Evolutionary conservation across 306 rosid species (phyloP).

Genomic region (Mimosa pudica): DNA sequence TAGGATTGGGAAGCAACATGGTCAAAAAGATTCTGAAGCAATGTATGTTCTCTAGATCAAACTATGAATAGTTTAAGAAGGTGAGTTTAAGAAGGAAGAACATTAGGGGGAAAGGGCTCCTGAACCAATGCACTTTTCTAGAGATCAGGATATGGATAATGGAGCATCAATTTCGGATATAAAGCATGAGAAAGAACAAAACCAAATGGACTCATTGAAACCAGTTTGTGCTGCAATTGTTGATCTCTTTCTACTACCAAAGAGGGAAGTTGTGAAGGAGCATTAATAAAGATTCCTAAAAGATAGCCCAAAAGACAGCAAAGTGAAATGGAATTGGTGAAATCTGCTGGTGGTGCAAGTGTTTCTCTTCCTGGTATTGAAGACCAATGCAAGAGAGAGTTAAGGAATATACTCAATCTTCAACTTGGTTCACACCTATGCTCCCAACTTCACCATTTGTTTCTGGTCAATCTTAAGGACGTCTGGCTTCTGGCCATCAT

Average conservation of each 20-base stretch:
- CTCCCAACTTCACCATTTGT: slow-evolving; percentile 42
- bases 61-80: slow-evolving; percentile 34
- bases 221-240: slow-evolving; percentile 12
- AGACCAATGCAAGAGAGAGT: slow-evolving; percentile 39
- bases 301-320: neutral
- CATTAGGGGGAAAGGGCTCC: slow-evolving; percentile 28
- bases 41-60: slow-evolving; percentile 30
- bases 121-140: slow-evolving; percentile 29
- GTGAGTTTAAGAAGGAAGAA: slow-evolving; percentile 40
- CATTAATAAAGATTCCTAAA: slow-evolving; percentile 36
- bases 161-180: slow-evolving; percentile 26
- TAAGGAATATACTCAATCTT: slow-evolving; percentile 34
- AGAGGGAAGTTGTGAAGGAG: slow-evolving; percentile 39
- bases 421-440: slow-evolving; percentile 36
- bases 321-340: neutral
- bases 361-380: slow-evolving; percentile 32
- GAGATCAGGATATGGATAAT: slow-evolving; percentile 30
- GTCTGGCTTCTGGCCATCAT: slow-evolving; percentile 43
- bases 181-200: neutral
- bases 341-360: neutral
- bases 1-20: slow-evolving; percentile 32
- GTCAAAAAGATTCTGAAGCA: slow-evolving; percentile 37
- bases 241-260: slow-evolving; percentile 32
- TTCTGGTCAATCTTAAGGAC: slow-evolving; percentile 45
- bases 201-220: neutral